Evolutionary conservation across 2,329 filamentous ascomycete genomes (phyloP).

Genomic region (Aspergillus niger): DNA sequence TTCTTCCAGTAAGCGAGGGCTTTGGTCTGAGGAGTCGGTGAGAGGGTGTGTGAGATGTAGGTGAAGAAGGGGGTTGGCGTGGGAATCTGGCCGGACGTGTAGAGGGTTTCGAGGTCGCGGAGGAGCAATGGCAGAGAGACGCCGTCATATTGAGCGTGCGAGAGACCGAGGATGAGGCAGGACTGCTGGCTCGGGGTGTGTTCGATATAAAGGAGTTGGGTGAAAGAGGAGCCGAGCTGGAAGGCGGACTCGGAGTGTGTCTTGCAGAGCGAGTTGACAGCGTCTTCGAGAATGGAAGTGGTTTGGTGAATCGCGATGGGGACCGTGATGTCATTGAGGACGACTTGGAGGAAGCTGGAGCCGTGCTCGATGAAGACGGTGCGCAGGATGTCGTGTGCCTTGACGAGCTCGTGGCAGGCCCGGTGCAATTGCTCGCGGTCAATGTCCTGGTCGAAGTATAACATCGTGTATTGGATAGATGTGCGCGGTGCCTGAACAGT

Average conservation of each 20-base stretch:
- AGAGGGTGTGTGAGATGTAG: conserved; percentile 40
- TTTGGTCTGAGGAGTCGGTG: conserved; percentile 41
- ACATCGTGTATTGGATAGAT: conserved; percentile 64
- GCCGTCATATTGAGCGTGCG: conserved; percentile 68
- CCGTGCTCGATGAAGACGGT: conserved; percentile 62
- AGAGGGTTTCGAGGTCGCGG: conserved; percentile 58
- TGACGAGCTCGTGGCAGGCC: conserved; percentile 51
- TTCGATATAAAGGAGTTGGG: conserved; percentile 56
- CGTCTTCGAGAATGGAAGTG: conserved; percentile 47
- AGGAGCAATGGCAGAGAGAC: conserved; percentile 63
- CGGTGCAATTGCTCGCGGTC: conserved; percentile 50
- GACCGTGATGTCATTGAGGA: conserved; percentile 54
- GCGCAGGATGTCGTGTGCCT: conserved; percentile 62
- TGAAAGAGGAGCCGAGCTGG: conserved; percentile 59
- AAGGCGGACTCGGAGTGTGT: conserved; percentile 56
- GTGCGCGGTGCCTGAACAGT: conserved; percentile 62
- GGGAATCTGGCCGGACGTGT: conserved; percentile 34
- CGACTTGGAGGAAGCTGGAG: conserved; percentile 54
- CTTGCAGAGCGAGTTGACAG: conserved; percentile 53
- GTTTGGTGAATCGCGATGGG: conserved; percentile 52
- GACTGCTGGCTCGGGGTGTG: conserved; percentile 29
- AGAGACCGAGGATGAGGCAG: conserved; percentile 58
- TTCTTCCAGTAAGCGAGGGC: conserved; percentile 55
- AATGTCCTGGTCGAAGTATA: conserved; percentile 57
- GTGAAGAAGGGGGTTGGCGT: conserved; percentile 43